Evolutionary conservation across 306 rosid genomes (phyloP).

Genomic region (Cicer chorassanicum): DNA sequence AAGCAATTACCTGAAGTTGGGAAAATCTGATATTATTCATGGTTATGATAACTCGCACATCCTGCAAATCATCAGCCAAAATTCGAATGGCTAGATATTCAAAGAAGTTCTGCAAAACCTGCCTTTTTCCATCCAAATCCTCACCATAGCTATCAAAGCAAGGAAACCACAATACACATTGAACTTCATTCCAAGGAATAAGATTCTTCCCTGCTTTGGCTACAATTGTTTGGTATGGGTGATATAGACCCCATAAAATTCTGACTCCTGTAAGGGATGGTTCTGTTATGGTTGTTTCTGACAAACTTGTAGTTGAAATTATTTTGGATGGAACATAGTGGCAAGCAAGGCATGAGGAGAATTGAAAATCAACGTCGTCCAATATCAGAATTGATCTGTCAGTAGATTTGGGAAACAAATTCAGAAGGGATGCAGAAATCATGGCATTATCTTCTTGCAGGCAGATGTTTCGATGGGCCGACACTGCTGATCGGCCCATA

Average conservation of each 20-base stretch:
- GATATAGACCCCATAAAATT: slow-evolving; percentile 71
- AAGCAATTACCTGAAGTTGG: slow-evolving; percentile 69
- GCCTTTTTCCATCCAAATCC: slow-evolving; percentile 52
- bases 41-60: slow-evolving; percentile 68
- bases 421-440: slow-evolving; percentile 55
- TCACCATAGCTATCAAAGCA: slow-evolving; percentile 57
- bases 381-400: slow-evolving; percentile 63
- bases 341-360: slow-evolving; percentile 59
- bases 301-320: slow-evolving; percentile 64
- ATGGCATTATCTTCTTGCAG: slow-evolving; percentile 59
- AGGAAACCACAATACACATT: slow-evolving; percentile 80
- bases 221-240: slow-evolving; percentile 72
- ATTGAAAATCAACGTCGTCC: slow-evolving; percentile 67
- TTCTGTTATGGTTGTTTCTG: slow-evolving; percentile 54
- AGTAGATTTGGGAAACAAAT: slow-evolving; percentile 55
- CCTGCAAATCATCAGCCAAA: slow-evolving; percentile 58
- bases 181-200: slow-evolving; percentile 73
- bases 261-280: slow-evolving; percentile 56
- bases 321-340: slow-evolving; percentile 63
- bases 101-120: slow-evolving; percentile 62
- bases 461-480: slow-evolving; percentile 51
- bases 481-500: slow-evolving; percentile 44
- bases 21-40: slow-evolving; percentile 84
- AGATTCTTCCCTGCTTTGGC: slow-evolving; percentile 56
- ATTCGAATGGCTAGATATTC: slow-evolving; percentile 70